A percentile compares a stretch with the other conserved stretches of the same genome.
Conservation (phyloP, 495 filamentous ascomycete species). For the Penicillium cosmopolitanum region DNA sequence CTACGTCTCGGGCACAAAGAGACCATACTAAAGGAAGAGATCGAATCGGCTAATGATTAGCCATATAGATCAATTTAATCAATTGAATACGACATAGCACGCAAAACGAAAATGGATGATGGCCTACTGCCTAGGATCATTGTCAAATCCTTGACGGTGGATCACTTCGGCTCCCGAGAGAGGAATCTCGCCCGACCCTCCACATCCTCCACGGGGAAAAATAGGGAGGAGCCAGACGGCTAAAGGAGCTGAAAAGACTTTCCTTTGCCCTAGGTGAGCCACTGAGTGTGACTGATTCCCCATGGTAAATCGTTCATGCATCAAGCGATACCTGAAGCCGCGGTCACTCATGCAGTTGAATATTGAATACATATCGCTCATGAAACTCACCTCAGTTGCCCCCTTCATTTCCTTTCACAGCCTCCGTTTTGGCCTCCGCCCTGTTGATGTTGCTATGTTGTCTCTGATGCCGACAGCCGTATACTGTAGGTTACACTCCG, state of each 20-base stretch:
- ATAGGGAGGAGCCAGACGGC: constrained; percentile 17
- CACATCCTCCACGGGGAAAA: constrained; percentile 21
- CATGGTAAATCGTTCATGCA: not conserved
- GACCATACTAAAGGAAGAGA: not conserved
- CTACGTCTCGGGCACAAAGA: not conserved
- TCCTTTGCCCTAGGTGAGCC: not conserved
- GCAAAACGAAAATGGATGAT: not conserved
- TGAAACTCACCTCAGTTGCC: constrained; percentile 23
- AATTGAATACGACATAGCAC: not conserved
- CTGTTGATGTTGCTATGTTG: not conserved
- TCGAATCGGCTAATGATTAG: not conserved
- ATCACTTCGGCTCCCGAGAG: constrained; percentile 1
- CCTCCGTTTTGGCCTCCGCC: not conserved
- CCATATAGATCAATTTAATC: not conserved
- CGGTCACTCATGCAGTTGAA: constrained; percentile 1
- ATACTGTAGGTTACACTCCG: not conserved
- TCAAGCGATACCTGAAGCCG: constrained; percentile 1
- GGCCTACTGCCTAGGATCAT: not conserved
- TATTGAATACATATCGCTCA: not conserved
- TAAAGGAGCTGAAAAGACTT: constrained; percentile 6
- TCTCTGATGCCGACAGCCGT: not conserved
- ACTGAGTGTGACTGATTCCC: constrained; percentile 10
- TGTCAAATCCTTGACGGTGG: not conserved
- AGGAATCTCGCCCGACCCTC: constrained; percentile 2
- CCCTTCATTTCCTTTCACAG: not conserved